phyloP scores from a whole-genome alignment of 2,329 filamentous ascomycete genomes.

The Blumeriella jaapii region DNA sequence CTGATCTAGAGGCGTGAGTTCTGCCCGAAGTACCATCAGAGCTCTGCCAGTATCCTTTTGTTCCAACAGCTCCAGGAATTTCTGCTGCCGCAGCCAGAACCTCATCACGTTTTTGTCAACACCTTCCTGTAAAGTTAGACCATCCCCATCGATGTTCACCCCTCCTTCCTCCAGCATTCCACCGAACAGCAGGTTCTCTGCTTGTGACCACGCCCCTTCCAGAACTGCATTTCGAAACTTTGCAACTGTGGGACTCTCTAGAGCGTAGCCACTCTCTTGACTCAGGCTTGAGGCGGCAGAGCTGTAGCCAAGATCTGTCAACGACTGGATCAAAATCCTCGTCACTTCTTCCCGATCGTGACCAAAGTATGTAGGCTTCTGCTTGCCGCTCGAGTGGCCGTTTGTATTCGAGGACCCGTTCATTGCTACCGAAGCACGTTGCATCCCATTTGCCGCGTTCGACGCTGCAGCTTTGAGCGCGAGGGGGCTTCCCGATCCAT shows the following conservation, averaged over 20 bases:
- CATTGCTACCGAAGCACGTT: slow-evolving; percentile 34
- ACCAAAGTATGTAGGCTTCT: slow-evolving; percentile 51
- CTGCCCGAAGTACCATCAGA: slow-evolving; percentile 71
- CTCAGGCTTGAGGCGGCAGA: slow-evolving; percentile 63
- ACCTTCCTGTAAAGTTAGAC: slow-evolving; percentile 62
- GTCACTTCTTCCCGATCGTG: slow-evolving; percentile 91
- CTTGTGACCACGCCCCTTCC: slow-evolving; percentile 68
- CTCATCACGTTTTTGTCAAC: slow-evolving; percentile 71
- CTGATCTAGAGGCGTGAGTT: slow-evolving; percentile 76
- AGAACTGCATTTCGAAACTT: slow-evolving; percentile 74
- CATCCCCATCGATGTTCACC: slow-evolving; percentile 37
- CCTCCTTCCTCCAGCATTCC: slow-evolving; percentile 32
- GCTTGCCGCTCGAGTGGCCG: slow-evolving; percentile 19
- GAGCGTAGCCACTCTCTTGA: slow-evolving; percentile 72
- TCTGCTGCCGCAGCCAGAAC: slow-evolving; percentile 84
- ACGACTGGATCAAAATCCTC: slow-evolving; percentile 78
- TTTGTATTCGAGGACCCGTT: slow-evolving; percentile 41
- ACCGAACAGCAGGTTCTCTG: slow-evolving; percentile 69
- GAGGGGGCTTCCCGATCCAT: slow-evolving; percentile 38
- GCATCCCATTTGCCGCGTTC: slow-evolving; percentile 35
- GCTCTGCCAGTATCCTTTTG: slow-evolving; percentile 60
- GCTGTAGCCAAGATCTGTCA: slow-evolving; percentile 80
- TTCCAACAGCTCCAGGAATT: slow-evolving; percentile 86
- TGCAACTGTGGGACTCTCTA: slow-evolving; percentile 81
- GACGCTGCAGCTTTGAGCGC: slow-evolving; percentile 33